These are phyloP conservation scores for Auricularia sp. DNA, from an alignment of 768 basidiomycete genomes.

Conservation along the genomic window DNA sequence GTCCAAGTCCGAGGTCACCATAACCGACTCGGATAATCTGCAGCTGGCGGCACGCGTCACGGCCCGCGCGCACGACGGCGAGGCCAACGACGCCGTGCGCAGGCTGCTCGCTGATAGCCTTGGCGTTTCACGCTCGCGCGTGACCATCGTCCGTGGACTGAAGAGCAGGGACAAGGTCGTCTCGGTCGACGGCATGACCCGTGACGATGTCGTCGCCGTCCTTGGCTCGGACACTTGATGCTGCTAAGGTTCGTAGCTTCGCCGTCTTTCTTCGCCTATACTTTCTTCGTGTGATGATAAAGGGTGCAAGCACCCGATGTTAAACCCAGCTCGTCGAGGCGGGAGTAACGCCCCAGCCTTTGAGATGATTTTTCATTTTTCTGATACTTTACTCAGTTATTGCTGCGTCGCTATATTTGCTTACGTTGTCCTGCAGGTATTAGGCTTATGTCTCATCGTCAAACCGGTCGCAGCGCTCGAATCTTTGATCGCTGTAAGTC, in stretches of 20 bases:
- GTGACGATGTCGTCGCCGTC: neutral
- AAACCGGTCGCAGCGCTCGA: too few species aligned
- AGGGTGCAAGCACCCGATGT: slow-evolving; percentile 1
- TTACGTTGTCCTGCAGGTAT: too few species aligned
- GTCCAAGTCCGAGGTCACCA: neutral
- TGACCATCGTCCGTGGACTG: neutral
- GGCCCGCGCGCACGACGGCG: neutral
- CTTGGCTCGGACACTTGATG: neutral
- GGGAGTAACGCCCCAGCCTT: neutral
- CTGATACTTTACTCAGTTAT: too few species aligned
- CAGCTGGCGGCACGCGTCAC: neutral
- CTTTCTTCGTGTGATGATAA: neutral
- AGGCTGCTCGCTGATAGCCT: neutral
- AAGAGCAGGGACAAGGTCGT: neutral
- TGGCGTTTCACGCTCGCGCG: neutral
- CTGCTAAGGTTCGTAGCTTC: neutral
- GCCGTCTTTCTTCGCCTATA: neutral
- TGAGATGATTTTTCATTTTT: neutral
- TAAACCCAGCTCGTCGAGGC: slow-evolving; percentile 1
- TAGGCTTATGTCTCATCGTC: too few species aligned
- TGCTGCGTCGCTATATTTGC: too few species aligned
- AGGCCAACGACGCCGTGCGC: neutral
- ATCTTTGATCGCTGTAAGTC: too few species aligned
- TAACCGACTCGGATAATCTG: neutral
- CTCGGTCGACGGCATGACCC: neutral